phyloP scores from a whole-genome alignment of 2,329 filamentous ascomycete species.

The Fusarium verticillioides region DNA sequence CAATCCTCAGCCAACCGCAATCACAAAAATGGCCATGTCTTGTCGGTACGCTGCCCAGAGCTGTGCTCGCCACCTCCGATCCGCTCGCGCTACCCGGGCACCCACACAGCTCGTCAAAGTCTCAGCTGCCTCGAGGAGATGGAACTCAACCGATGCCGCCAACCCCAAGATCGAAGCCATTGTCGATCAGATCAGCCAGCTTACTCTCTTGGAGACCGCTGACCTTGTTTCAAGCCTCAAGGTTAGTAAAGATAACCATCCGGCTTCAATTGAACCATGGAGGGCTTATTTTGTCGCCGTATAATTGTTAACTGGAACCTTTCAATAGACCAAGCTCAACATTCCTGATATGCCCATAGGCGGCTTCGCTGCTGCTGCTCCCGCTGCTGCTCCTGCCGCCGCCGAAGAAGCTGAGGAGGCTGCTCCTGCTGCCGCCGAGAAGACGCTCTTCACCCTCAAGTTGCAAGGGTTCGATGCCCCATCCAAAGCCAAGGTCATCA shows the following conservation, averaged over 20 bases:
- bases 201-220: conserved; percentile 97
- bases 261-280: conserved; percentile 23
- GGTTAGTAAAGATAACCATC: conserved; percentile 62
- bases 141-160: conserved; percentile 84
- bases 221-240: conserved; percentile 95
- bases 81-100: conserved; percentile 57
- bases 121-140: conserved; percentile 72
- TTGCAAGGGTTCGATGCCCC: conserved; percentile 87
- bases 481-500: conserved; percentile 99
- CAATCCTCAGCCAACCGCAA: conserved; percentile 41
- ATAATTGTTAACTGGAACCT: conserved; percentile 26
- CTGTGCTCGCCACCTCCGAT: conserved; percentile 71
- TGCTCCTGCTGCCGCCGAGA: conserved; percentile 91
- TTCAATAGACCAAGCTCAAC: conserved; percentile 83
- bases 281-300: not conserved
- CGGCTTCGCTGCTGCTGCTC: conserved; percentile 80
- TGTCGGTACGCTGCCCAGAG: conserved; percentile 72
- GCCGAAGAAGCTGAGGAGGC: conserved; percentile 87
- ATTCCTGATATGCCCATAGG: conserved; percentile 98
- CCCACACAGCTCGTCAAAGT: conserved; percentile 61
- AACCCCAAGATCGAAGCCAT: conserved; percentile 95
- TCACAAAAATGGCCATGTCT: conserved; percentile 67
- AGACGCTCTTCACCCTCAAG: conserved; percentile 96
- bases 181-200: conserved; percentile 98
- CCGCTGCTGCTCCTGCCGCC: conserved; percentile 68